A percentile compares a stretch with the other conserved stretches of the same genome.
phyloP scores from a whole-genome alignment of 2,329 filamentous ascomycete genomes.

The Ophiostoma triangulosporum region DNA sequence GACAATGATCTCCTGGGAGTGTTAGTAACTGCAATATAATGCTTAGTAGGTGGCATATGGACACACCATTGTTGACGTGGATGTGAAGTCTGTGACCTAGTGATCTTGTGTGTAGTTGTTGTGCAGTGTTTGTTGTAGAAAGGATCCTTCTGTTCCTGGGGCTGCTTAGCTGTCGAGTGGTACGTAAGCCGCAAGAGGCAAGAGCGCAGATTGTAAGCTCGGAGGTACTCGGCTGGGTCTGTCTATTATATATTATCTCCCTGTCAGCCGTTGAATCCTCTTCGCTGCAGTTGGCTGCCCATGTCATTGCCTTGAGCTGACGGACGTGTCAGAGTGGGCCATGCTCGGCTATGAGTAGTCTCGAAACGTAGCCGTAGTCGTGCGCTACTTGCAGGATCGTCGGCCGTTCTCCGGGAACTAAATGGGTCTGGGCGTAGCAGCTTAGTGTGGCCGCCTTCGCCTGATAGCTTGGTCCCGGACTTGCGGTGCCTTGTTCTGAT shows the following conservation, averaged over 20 bases:
- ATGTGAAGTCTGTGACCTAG: no score
- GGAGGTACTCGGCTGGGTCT: not conserved
- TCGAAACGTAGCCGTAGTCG: not conserved
- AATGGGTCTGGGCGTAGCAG: not conserved
- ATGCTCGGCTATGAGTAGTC: no score
- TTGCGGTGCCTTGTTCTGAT: not conserved
- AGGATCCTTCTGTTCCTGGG: no score
- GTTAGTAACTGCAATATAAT: not conserved
- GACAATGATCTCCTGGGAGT: constrained; percentile 14
- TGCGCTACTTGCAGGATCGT: not conserved
- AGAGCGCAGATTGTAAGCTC: not conserved
- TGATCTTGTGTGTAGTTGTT: not conserved
- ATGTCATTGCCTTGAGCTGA: not conserved
- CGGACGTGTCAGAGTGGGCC: no score
- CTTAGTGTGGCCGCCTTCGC: not conserved
- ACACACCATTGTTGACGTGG: no score
- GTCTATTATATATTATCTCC: not conserved
- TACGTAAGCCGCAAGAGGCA: not conserved
- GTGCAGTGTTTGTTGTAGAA: no score
- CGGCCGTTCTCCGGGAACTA: not conserved
- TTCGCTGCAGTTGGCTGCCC: not conserved
- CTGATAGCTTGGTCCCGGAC: not conserved
- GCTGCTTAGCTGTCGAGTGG: not conserved
- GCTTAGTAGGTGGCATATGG: no score
- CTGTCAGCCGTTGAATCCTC: not conserved